A percentile compares a stretch with the other conserved stretches of the same genome.
Evolutionary conservation across 2,329 filamentous ascomycete species (phyloP).

Genomic region (Alternaria conjuncta): DNA sequence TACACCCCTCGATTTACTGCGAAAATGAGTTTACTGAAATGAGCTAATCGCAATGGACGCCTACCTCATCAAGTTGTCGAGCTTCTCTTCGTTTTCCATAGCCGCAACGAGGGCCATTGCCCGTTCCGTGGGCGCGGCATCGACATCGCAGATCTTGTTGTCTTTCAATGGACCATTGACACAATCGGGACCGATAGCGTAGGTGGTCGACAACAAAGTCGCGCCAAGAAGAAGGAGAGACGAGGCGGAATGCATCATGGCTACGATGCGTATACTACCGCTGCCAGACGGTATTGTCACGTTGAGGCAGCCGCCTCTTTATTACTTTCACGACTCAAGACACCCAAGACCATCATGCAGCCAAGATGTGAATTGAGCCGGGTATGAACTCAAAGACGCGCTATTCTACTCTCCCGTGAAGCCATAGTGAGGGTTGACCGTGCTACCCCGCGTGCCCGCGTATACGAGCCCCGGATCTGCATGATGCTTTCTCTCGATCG

Average conservation of each 20-base stretch:
- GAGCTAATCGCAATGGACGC: background rate
- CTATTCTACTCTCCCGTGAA: background rate
- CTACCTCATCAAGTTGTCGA: conserved; percentile 41
- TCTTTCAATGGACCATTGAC: conserved; percentile 55
- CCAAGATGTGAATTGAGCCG: background rate
- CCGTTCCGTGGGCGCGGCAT: conserved; percentile 47
- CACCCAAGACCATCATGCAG: background rate
- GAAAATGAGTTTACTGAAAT: conserved; percentile 50
- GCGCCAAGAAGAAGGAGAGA: conserved; percentile 3
- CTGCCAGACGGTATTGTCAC: background rate
- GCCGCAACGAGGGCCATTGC: conserved; percentile 58
- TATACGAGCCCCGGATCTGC: conserved; percentile 3
- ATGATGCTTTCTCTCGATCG: conserved; percentile 2
- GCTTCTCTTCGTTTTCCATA: conserved; percentile 61
- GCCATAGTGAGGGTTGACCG: background rate
- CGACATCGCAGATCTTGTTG: conserved; percentile 58
- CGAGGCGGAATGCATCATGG: conserved; percentile 7
- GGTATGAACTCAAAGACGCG: background rate
- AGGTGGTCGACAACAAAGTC: background rate
- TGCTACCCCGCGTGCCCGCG: conserved; percentile 10
- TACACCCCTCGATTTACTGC: conserved; percentile 56
- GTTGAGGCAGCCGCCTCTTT: background rate
- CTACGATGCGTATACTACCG: background rate
- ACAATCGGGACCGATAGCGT: conserved; percentile 54
- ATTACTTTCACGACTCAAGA: background rate